Conservation (phyloP, 2,329 filamentous ascomycete genomes). For the Penicillium brasilianum region DNA sequence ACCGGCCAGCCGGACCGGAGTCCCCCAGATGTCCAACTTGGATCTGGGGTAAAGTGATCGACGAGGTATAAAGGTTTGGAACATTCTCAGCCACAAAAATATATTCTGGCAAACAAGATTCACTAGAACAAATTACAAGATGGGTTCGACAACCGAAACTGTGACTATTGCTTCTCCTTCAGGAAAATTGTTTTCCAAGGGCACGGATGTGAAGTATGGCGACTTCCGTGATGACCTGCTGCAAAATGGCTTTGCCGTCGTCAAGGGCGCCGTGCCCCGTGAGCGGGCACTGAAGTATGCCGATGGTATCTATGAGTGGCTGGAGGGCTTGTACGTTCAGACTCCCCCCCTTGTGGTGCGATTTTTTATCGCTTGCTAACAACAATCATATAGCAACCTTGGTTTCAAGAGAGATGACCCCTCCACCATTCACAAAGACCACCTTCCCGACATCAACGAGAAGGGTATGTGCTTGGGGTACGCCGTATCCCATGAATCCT, state of each 20-base stretch:
- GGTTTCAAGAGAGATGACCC: slow-evolving; percentile 44
- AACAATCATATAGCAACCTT: slow-evolving; percentile 29
- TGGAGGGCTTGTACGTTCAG: slow-evolving; percentile 31
- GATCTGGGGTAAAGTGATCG: background rate
- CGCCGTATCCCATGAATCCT: slow-evolving; percentile 55
- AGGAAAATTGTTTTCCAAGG: slow-evolving; percentile 21
- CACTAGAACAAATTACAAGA: background rate
- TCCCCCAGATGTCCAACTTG: no score
- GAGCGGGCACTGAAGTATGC: slow-evolving; percentile 43
- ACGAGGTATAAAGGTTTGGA: background rate
- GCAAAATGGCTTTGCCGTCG: slow-evolving; percentile 51
- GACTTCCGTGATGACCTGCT: slow-evolving; percentile 37
- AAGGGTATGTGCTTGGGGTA: slow-evolving; percentile 57
- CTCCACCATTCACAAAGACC: slow-evolving; percentile 39
- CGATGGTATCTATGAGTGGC: slow-evolving; percentile 27
- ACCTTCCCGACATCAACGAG: slow-evolving; percentile 49
- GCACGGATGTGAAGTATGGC: slow-evolving; percentile 20
- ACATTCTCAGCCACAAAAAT: background rate
- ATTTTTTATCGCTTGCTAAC: background rate
- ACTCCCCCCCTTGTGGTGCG: background rate
- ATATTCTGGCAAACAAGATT: background rate
- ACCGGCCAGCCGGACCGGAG: slow-evolving; percentile 2
- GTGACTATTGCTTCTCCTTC: slow-evolving; percentile 2
- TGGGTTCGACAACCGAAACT: slow-evolving; percentile 6
- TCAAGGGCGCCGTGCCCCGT: slow-evolving; percentile 52